These are phyloP conservation scores for Neophaeococcomyces aloes DNA, from an alignment of 2,329 filamentous ascomycete species.

Conservation along the genomic window DNA sequence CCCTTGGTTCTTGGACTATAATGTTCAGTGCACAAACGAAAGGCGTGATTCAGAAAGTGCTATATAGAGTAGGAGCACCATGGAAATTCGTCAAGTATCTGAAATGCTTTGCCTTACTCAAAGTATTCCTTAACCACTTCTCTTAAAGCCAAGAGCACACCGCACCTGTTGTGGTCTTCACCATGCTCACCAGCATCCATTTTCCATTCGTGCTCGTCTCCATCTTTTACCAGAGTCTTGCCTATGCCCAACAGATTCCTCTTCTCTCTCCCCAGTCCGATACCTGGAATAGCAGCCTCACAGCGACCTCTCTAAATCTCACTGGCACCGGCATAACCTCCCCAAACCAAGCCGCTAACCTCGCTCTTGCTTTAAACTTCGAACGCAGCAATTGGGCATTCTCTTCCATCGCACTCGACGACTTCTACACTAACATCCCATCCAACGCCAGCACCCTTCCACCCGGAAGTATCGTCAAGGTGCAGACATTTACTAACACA, in stretches of 20 bases:
- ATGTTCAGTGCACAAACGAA: no score
- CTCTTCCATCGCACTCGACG: slow-evolving; percentile 27
- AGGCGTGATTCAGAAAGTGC: no score
- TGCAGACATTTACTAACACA: slow-evolving; percentile 32
- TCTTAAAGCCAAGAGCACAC: no score
- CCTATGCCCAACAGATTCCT: not conserved
- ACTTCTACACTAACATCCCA: slow-evolving; percentile 31
- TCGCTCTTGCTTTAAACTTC: slow-evolving; percentile 4
- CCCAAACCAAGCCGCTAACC: not conserved
- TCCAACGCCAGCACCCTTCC: slow-evolving; percentile 11
- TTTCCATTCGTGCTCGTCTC: no score
- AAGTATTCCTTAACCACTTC: no score
- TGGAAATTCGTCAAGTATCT: no score
- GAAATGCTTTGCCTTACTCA: no score
- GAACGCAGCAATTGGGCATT: slow-evolving; percentile 19
- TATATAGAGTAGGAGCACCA: no score
- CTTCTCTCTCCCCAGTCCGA: not conserved
- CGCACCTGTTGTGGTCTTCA: no score
- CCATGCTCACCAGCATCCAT: no score
- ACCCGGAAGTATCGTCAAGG: slow-evolving; percentile 32
- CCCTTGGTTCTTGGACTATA: no score
- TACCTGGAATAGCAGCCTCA: slow-evolving; percentile 1
- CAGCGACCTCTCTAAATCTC: not conserved
- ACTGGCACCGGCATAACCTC: not conserved
- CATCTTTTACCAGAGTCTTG: no score